These are phyloP conservation scores for Narthecium ossifragum DNA, from an alignment of 106 monocot species.

Conservation along the genomic window DNA sequence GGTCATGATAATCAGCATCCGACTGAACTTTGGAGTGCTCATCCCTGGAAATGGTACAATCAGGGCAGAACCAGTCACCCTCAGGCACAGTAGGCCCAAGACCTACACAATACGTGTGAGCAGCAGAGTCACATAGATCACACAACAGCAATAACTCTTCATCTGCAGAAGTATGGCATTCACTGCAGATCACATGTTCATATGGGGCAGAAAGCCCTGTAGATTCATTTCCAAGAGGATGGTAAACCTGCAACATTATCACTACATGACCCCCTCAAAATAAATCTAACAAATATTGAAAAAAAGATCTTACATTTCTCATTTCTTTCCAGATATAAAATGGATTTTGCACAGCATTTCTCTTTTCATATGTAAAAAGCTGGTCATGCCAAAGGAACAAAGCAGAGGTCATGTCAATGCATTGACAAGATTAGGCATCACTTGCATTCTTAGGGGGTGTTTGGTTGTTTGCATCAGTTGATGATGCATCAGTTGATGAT, in stretches of 20 bases:
- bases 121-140: conserved; percentile 71
- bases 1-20: conserved; percentile 16
- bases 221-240: conserved; percentile 37
- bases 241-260: conserved; percentile 32
- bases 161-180: conserved; percentile 35
- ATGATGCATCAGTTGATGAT: no score
- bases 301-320: not conserved
- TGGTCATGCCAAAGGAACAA: no score
- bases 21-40: conserved; percentile 38
- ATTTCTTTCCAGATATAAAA: no score
- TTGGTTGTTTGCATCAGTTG: no score
- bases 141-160: conserved; percentile 69
- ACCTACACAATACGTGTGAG: conserved; percentile 69
- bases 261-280: no score
- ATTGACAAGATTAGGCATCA: no score
- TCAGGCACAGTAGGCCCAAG: conserved; percentile 63
- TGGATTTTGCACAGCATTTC: no score
- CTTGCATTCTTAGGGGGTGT: no score
- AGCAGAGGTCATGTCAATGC: no score
- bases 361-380: no score
- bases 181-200: conserved; percentile 37
- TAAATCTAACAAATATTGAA: not conserved
- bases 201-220: conserved; percentile 32
- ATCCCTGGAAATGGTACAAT: conserved; percentile 39
- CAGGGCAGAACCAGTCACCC: conserved; percentile 76